Percentiles rank a stretch among this genome's conserved stretches.
These are phyloP conservation scores for Tilletia horrida DNA, from an alignment of 1,284 basidiomycete genomes.

Conservation along the genomic window DNA sequence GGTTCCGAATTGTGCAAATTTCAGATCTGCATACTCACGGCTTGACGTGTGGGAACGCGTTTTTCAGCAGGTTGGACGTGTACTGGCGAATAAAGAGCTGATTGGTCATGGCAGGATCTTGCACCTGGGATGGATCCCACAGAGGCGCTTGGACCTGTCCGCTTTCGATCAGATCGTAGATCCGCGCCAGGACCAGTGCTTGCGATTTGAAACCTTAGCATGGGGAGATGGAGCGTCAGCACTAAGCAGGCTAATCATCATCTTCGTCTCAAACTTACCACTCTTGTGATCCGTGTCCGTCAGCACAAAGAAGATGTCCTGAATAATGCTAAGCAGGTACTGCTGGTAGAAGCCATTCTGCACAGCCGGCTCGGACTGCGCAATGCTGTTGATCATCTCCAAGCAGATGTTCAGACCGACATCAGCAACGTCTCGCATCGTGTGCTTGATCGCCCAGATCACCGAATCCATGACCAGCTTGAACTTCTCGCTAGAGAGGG, in stretches of 20 bases:
- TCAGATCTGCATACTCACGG: conserved; percentile 46
- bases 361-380: conserved; percentile 72
- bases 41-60: conserved; percentile 85
- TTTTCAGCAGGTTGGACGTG: conserved; percentile 77
- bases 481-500: conserved; percentile 85
- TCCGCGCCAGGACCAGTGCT: conserved; percentile 66
- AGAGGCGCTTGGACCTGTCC: conserved; percentile 78
- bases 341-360: conserved; percentile 81
- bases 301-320: conserved; percentile 95
- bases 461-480: conserved; percentile 98
- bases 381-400: conserved; percentile 95
- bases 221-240: background rate
- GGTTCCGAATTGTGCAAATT: background rate
- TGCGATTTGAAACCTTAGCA: conserved; percentile 55
- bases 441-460: conserved; percentile 99
- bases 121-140: conserved; percentile 70
- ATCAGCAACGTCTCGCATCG: conserved; percentile 97
- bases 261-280: conserved; percentile 56
- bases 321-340: conserved; percentile 87
- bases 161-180: conserved; percentile 89
- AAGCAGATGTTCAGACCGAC: conserved; percentile 76
- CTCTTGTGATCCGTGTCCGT: conserved; percentile 99
- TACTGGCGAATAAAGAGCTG: conserved; percentile 80
- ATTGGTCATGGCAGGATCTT: conserved; percentile 76
- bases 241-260: background rate